Percentiles rank a stretch among this genome's conserved stretches.
These are phyloP conservation scores for Emmonsiellopsis sp. DNA, from an alignment of 2,329 filamentous ascomycete genomes.

Conservation along the genomic window DNA sequence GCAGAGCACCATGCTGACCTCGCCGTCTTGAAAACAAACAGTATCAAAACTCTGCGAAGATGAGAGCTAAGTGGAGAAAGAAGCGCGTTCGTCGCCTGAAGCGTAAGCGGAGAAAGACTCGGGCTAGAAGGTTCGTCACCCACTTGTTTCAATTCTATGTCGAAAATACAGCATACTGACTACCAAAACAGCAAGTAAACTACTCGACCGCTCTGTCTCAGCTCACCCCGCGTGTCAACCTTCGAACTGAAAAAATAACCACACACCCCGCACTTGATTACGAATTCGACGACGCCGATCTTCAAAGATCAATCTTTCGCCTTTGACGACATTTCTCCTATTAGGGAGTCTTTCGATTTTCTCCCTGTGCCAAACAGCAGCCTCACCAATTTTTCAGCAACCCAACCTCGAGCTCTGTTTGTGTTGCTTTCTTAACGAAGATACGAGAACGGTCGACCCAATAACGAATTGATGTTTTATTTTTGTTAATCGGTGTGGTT, in stretches of 20 bases:
- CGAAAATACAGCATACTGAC: slow-evolving; percentile 22
- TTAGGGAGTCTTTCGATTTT: too few relatives aligned
- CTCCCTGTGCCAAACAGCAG: too few relatives aligned
- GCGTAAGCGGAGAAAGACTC: slow-evolving; percentile 99
- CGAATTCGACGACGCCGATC: too few relatives aligned
- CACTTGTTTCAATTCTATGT: background rate
- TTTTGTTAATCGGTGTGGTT: slow-evolving; percentile 16
- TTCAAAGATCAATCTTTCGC: too few relatives aligned
- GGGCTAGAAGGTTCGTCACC: slow-evolving; percentile 78
- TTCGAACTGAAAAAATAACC: background rate
- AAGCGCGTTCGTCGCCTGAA: slow-evolving; percentile 99
- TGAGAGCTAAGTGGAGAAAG: slow-evolving; percentile 99
- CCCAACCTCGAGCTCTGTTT: background rate
- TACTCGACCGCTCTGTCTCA: slow-evolving; percentile 49
- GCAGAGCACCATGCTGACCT: slow-evolving; percentile 6
- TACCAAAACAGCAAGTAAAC: slow-evolving; percentile 53
- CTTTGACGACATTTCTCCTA: too few relatives aligned
- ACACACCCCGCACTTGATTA: background rate
- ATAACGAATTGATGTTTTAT: background rate
- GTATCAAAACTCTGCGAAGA: slow-evolving; percentile 37
- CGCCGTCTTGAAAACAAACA: slow-evolving; percentile 1
- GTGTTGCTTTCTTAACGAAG: background rate
- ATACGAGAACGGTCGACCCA: slow-evolving; percentile 12
- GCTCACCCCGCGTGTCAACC: slow-evolving; percentile 15
- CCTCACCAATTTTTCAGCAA: background rate